Conservation (phyloP, 169 alveolate genomes). For the Neospora caninum region DNA sequence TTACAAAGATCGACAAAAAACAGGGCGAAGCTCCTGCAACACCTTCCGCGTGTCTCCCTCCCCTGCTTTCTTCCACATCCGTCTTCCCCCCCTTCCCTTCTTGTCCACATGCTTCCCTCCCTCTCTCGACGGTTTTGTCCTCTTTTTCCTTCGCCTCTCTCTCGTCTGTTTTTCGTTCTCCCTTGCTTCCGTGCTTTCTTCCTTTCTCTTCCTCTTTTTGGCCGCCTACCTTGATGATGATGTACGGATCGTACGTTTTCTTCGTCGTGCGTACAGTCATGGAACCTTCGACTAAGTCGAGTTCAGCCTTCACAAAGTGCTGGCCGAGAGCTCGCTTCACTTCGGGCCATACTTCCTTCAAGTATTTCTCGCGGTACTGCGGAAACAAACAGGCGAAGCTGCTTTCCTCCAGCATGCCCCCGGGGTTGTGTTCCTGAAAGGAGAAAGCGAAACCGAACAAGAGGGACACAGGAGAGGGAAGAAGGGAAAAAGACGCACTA, state of each 20-base stretch:
- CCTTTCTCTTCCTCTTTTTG: too few species aligned
- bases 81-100: too few species aligned
- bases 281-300: constrained; percentile 98
- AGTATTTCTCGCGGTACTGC: constrained; percentile 97
- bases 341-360: constrained; percentile 96
- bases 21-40: too few species aligned
- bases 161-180: neutral
- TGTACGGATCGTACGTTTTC: constrained; percentile 98
- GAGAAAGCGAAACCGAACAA: neutral
- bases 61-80: too few species aligned
- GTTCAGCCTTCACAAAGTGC: constrained; percentile 93
- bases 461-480: neutral
- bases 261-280: constrained; percentile 98
- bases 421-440: constrained; percentile 90
- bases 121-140: too few species aligned
- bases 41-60: too few species aligned
- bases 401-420: constrained; percentile 95
- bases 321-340: constrained; percentile 89
- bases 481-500: neutral
- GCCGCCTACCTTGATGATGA: constrained; percentile 92
- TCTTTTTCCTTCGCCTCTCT: neutral
- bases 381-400: constrained; percentile 98
- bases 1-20: too few species aligned
- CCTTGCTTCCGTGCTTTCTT: neutral
- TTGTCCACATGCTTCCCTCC: too few species aligned